Base-by-base conservation (phyloP, 1,139 yeast species). In the Taphrina betulina region DNA sequence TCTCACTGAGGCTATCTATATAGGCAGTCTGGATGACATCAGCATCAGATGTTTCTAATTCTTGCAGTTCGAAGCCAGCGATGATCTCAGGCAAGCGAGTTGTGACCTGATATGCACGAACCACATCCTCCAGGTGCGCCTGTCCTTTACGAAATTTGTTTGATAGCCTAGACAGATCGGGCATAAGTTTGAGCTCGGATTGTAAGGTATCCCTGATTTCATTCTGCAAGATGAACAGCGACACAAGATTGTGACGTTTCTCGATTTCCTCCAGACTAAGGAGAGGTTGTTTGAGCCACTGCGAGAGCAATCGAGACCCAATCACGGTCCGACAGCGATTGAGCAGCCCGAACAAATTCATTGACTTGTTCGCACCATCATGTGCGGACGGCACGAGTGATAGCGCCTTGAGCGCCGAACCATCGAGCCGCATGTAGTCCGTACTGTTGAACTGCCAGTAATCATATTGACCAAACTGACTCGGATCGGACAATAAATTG, bases 251-350 rank as follows among this genome's bases (percentile, higher is more conserved):
- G 61, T 87, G 96, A 56, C 98, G 78, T 35, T 81, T 76, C 40
- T 72, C 69, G 41, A 92, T 90, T 53, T 75, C 79, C 0, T 66
- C 66, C 19, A 78, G 67, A 62, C 79, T 80, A 57, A 95, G 82
- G 51, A 92, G 75, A 0, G 98, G 98, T 69, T 92, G 98, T 66
- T 92, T 92, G 61, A 94, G 76, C 98, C 98, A 92, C 66, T 88
- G 96, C 10, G 92, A 82, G 34, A 92, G 76, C 55, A 90, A 71
- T 63, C 97, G 78, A 1, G 92, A 76, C 2, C 98, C 98, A 19
- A 94, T 87, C 0, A 82, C 75, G 2, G 95, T 84, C 65, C 85
- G 87, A 72, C 97, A 92, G 62, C 82, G 81, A 72, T 92, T 92
- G 63, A 92, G 74, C 42, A 94, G 74, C 26, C 94, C 96, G 67